Base-by-base conservation (phyloP, 1,284 basidiomycete species). In the Apiotrichum laibachii region DNA sequence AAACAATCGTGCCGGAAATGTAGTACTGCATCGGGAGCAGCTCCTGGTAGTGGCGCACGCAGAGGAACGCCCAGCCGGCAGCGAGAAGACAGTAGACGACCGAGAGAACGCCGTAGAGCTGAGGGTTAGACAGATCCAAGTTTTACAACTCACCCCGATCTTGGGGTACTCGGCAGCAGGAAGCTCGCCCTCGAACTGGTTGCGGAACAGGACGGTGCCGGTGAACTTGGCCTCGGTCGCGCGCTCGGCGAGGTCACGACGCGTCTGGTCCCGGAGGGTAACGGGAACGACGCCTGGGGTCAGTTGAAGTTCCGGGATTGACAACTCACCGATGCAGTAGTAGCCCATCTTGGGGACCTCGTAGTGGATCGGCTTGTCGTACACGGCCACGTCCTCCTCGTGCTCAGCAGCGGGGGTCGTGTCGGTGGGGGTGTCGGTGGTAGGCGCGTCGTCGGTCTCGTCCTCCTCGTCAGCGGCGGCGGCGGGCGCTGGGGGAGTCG, bases 111-210 rank as follows among this genome's bases (percentile, higher is more conserved):
- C 90, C 85, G 80, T 98, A 98, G 78, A 98, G 97, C 90, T 94
- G 63, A 9, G 18, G 15, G 57, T 64, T 40, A 61, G 59, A 26
- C 47, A 8, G 18, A 10, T 11, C 4, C 15, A 9, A 19, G 0
- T 26, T 1, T 45, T 10, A 18, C 13, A 15, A 80, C 89, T 72
- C 75, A 95, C 92, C 63, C 85, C 88, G 70, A 98, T 89, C 85
- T 99, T 99, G n/a, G 95, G 95, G 75, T 97, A 96, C 75, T 99
- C 95, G 2, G 89, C 85, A 5, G 94, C 93, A 5, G 95, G 85
- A 19, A 99, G 82, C 74, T 90, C 85, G 40, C 95, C 95, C 42
- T 88, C 80, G 74, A 98, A 98, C 3, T 83, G 86, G 77, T 97
- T 98, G 68, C 84, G 84, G 82, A 98, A 99, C 48, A 88, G 80